Evolutionary conservation across 768 basidiomycete genomes (phyloP).

Genomic region (Sarcomyxa edulis): DNA sequence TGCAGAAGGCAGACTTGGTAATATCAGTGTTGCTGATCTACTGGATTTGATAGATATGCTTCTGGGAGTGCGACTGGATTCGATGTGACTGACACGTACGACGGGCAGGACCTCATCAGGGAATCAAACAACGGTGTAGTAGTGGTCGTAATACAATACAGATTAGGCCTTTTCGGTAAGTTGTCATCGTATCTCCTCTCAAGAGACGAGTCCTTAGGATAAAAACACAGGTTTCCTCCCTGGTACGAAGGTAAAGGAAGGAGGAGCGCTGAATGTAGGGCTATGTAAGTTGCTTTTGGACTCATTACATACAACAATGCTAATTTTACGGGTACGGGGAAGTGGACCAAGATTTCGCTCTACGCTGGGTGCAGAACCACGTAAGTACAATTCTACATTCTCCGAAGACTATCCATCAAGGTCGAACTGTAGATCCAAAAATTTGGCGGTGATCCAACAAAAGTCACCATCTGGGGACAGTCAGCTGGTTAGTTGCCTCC

Average conservation of each 20-base stretch:
- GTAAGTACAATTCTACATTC: conserved; percentile 5
- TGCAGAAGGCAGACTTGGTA: too few relatives aligned
- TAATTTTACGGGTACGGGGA: conserved; percentile 7
- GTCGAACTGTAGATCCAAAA: background rate
- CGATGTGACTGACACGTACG: too few relatives aligned
- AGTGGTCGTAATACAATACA: conserved; percentile 4
- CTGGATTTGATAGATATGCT: too few relatives aligned
- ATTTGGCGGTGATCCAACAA: too few relatives aligned
- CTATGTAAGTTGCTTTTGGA: background rate
- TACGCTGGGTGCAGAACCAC: conserved; percentile 42
- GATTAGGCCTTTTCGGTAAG: conserved; percentile 1
- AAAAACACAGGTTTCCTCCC: conserved; percentile 4
- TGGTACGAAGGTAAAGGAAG: conserved; percentile 1
- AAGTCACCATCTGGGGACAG: conserved; percentile 3
- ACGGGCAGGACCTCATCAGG: conserved; percentile 6
- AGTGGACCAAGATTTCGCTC: conserved; percentile 21
- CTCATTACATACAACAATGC: conserved; percentile 9
- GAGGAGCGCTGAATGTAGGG: conserved; percentile 3
- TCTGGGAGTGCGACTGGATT: conserved; percentile 4
- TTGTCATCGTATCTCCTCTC: background rate
- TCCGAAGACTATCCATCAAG: background rate
- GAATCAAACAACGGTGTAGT: conserved; percentile 4
- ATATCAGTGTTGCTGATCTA: too few relatives aligned
- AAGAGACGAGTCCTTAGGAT: background rate
- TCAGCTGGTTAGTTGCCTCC: conserved; percentile 9